These are phyloP conservation scores for Hymenoscyphus occultus DNA, from an alignment of 2,329 filamentous ascomycete genomes.

Conservation along the genomic window DNA sequence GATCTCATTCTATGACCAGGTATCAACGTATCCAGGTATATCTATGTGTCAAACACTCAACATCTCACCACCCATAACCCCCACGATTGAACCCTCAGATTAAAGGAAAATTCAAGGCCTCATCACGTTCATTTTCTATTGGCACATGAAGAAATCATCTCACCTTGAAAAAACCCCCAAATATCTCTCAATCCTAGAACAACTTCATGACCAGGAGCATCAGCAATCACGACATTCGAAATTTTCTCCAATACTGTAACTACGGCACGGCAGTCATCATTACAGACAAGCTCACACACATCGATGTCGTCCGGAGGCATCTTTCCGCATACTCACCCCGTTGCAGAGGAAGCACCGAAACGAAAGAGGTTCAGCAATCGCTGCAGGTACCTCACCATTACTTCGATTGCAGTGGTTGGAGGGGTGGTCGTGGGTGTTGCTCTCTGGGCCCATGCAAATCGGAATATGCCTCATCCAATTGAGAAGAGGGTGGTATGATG, in stretches of 20 bases:
- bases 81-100: background rate
- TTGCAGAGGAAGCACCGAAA: constrained; percentile 9
- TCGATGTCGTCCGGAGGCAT: constrained; percentile 13
- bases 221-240: background rate
- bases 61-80: background rate
- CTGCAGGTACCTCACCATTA: constrained; percentile 12
- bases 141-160: background rate
- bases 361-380: constrained; percentile 10
- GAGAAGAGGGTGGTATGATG: background rate
- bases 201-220: background rate
- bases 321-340: constrained; percentile 7
- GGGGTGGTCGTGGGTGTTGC: constrained; percentile 9
- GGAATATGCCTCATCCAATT: constrained; percentile 1
- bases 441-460: constrained; percentile 5
- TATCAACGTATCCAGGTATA: background rate
- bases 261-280: constrained; percentile 5
- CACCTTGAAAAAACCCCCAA: background rate
- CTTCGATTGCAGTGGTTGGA: constrained; percentile 1
- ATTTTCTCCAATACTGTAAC: background rate
- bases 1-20: background rate
- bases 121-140: background rate
- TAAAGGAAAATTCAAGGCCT: background rate
- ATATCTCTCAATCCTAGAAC: background rate
- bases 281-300: background rate
- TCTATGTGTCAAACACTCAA: background rate